These are phyloP conservation scores for Nasturtium officinale DNA, from an alignment of 345 rosid genomes.

Conservation along the genomic window DNA sequence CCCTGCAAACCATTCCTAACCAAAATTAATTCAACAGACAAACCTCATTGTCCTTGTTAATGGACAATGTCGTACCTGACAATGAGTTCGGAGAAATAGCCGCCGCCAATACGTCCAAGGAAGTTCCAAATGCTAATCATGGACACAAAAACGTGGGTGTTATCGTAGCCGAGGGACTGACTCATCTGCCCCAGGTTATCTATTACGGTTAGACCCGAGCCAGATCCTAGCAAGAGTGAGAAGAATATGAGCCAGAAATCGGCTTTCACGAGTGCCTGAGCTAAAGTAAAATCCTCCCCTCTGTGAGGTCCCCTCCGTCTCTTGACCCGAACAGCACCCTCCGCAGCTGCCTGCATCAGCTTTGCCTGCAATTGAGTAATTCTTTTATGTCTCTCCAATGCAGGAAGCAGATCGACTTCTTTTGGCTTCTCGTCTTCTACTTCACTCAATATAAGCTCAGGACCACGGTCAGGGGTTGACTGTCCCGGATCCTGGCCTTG, in stretches of 20 bases:
- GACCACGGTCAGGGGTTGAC: slow-evolving; percentile 51
- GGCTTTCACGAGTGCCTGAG: slow-evolving; percentile 80
- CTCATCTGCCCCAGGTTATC: slow-evolving; percentile 95
- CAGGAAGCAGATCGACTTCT: slow-evolving; percentile 83
- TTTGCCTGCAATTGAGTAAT: slow-evolving; percentile 76
- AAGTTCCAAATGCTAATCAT: slow-evolving; percentile 96
- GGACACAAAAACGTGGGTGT: slow-evolving; percentile 75
- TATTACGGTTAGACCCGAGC: slow-evolving; percentile 84
- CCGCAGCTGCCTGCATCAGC: slow-evolving; percentile 77
- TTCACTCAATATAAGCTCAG: slow-evolving; percentile 78
- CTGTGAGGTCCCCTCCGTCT: slow-evolving; percentile 73
- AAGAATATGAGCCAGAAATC: slow-evolving; percentile 85
- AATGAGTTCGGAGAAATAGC: slow-evolving; percentile 78
- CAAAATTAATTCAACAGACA: slow-evolving; percentile 2
- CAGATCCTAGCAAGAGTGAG: slow-evolving; percentile 79
- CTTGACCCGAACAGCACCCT: slow-evolving; percentile 79
- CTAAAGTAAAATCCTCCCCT: slow-evolving; percentile 87
- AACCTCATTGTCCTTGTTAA: slow-evolving; percentile 4
- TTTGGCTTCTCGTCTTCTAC: slow-evolving; percentile 83
- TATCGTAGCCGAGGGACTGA: slow-evolving; percentile 73
- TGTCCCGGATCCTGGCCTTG: slow-evolving; percentile 52
- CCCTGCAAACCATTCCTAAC: slow-evolving; percentile 46
- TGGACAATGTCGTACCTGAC: slow-evolving; percentile 53
- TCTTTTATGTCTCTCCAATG: slow-evolving; percentile 66
- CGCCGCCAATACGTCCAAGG: slow-evolving; percentile 87